phyloP scores from a whole-genome alignment of 345 rosid genomes.

The Brassica incana region DNA sequence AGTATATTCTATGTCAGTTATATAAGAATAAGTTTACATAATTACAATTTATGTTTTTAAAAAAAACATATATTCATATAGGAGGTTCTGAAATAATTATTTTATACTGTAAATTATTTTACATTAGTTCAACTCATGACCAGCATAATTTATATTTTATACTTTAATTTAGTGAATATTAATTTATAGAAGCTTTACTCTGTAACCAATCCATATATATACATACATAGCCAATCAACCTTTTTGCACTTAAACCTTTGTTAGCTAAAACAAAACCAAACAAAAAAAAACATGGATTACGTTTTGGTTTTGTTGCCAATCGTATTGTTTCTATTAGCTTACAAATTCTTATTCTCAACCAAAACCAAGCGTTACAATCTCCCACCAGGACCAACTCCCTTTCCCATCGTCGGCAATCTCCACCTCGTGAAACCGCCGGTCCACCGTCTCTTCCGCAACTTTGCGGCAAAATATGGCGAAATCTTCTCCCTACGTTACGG shows the following conservation, averaged over 20 bases:
- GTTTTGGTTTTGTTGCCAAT: constrained; percentile 7
- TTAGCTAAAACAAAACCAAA: not conserved
- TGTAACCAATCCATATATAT: not conserved
- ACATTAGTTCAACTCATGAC: too few relatives aligned
- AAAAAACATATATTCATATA: too few relatives aligned
- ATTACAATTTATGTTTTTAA: too few relatives aligned
- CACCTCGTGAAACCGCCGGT: constrained; percentile 47
- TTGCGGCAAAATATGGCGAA: constrained; percentile 43
- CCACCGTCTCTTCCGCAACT: constrained; percentile 33
- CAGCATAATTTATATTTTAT: too few relatives aligned
- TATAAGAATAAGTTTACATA: not conserved
- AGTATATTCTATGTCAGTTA: not conserved
- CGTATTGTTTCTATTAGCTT: constrained; percentile 6
- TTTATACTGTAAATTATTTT: not conserved
- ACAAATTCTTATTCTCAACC: constrained; percentile 13
- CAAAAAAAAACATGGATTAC: constrained; percentile 10
- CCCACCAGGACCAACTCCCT: constrained; percentile 54
- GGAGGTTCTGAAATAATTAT: too few relatives aligned
- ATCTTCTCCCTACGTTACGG: constrained; percentile 48
- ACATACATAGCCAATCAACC: not conserved
- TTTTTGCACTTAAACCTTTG: not conserved
- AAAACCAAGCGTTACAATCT: constrained; percentile 16
- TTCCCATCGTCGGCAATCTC: constrained; percentile 55
- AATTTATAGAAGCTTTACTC: not conserved
- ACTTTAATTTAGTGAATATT: too few relatives aligned